Evolutionary conservation across 2,329 filamentous ascomycete genomes (phyloP).

Genomic region (Reticulascus tulasneorum): DNA sequence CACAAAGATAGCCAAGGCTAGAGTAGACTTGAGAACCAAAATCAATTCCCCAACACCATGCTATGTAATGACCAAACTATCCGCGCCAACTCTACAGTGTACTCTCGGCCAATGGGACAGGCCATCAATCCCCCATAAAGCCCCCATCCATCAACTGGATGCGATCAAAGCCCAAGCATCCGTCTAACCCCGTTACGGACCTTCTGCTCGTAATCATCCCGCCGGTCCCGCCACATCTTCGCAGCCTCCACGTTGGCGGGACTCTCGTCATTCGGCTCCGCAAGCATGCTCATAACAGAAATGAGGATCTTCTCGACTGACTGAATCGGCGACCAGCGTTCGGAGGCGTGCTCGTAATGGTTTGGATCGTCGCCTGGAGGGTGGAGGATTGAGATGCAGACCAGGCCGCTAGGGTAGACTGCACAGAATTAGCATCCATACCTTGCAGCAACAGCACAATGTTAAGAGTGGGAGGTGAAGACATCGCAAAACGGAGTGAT

Average conservation of each 20-base stretch:
- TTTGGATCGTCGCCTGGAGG: slow-evolving; percentile 95
- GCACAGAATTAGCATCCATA: slow-evolving; percentile 1
- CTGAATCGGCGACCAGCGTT: slow-evolving; percentile 95
- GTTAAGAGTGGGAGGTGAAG: background rate
- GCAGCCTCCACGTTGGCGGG: slow-evolving; percentile 95
- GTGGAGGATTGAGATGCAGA: slow-evolving; percentile 98
- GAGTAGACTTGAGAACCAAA: slow-evolving; percentile 6
- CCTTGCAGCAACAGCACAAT: background rate
- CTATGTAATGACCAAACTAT: slow-evolving; percentile 14
- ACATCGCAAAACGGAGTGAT: slow-evolving; percentile 2
- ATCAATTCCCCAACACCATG: slow-evolving; percentile 17
- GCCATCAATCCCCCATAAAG: background rate
- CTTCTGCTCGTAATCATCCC: slow-evolving; percentile 78
- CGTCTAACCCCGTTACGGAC: slow-evolving; percentile 79
- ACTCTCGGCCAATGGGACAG: background rate
- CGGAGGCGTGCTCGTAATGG: slow-evolving; percentile 93
- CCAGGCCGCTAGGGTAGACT: slow-evolving; percentile 90
- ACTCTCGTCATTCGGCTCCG: slow-evolving; percentile 94
- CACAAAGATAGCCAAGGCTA: no score
- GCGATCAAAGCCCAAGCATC: slow-evolving; percentile 64
- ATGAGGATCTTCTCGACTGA: slow-evolving; percentile 97
- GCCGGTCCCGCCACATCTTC: slow-evolving; percentile 88
- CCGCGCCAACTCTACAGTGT: background rate
- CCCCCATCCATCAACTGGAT: no score
- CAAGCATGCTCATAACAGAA: slow-evolving; percentile 96